Conservation (phyloP, 495 filamentous ascomycete species). For the Baudoinia panamericana region DNA sequence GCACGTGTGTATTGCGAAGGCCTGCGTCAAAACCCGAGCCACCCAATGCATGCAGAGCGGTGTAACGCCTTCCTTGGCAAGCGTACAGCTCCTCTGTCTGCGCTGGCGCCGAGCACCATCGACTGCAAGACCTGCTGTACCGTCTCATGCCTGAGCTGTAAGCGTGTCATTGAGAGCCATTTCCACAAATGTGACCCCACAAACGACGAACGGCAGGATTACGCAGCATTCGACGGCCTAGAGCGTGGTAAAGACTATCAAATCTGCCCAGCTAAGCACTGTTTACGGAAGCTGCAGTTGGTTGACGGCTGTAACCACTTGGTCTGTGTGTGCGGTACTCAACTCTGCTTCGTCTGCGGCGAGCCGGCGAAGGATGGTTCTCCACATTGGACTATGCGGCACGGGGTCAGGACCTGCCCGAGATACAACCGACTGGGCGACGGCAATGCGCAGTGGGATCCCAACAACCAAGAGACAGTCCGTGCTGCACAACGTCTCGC, state of each 20-base stretch:
- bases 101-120: not conserved
- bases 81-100: too few relatives aligned
- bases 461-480: too few relatives aligned
- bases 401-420: constrained; percentile 1
- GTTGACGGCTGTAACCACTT: constrained; percentile 10
- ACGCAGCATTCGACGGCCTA: not conserved
- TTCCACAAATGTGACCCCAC: not conserved
- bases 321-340: constrained; percentile 1
- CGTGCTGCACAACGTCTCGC: constrained; percentile 34
- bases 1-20: constrained; percentile 1
- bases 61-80: not conserved
- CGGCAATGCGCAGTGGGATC: constrained; percentile 1
- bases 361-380: not conserved
- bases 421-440: constrained; percentile 1
- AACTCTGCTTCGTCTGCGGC: constrained; percentile 12
- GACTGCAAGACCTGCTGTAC: not conserved
- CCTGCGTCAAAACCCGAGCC: not conserved
- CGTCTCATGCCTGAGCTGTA: not conserved
- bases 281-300: constrained; percentile 2
- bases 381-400: not conserved
- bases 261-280: constrained; percentile 7
- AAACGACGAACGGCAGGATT: not conserved
- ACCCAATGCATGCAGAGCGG: not conserved
- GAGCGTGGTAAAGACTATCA: constrained; percentile 8
- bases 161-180: not conserved